Percentiles rank a stretch among this genome's conserved stretches.
Conservation (phyloP, 495 filamentous ascomycete genomes). For the Xylaria castorea region DNA sequence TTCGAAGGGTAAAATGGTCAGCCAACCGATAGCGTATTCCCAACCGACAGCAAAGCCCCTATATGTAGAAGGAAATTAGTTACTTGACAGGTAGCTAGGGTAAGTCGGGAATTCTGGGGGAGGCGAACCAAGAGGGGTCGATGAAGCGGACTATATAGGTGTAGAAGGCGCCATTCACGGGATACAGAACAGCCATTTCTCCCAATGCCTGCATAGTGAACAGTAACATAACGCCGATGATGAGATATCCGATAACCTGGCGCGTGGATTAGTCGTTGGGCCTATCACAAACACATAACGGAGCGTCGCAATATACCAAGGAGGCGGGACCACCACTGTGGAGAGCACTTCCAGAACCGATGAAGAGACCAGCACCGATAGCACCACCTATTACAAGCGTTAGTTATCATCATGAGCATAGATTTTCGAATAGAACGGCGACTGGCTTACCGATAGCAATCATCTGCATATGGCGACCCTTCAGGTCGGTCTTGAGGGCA, state of each 20-base stretch:
- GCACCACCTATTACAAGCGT: slow-evolving; percentile 50
- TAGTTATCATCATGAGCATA: slow-evolving; percentile 19
- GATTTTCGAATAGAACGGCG: background rate
- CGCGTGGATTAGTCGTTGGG: slow-evolving; percentile 8
- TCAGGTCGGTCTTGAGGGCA: slow-evolving; percentile 43
- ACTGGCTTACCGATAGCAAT: slow-evolving; percentile 69
- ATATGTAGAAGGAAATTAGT: background rate
- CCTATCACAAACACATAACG: background rate
- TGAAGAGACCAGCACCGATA: slow-evolving; percentile 65
- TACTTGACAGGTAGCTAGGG: background rate
- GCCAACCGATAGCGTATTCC: slow-evolving; percentile 70
- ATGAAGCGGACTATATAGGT: slow-evolving; percentile 72
- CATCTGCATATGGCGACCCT: slow-evolving; percentile 73
- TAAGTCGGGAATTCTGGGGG: background rate
- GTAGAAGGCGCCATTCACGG: slow-evolving; percentile 63
- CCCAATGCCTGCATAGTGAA: slow-evolving; percentile 65
- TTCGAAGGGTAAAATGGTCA: slow-evolving; percentile 59
- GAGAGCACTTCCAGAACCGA: slow-evolving; percentile 59
- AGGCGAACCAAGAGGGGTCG: slow-evolving; percentile 64
- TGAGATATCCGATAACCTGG: slow-evolving; percentile 59
- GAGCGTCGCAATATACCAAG: slow-evolving; percentile 44
- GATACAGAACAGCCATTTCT: slow-evolving; percentile 72
- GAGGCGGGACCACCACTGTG: slow-evolving; percentile 60
- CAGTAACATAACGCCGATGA: slow-evolving; percentile 54
- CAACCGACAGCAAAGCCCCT: slow-evolving; percentile 81